A percentile compares a stretch with the other conserved stretches of the same genome.
phyloP scores from a whole-genome alignment of 2,329 filamentous ascomycete genomes.

The Neopestalotiopsis sp. region DNA sequence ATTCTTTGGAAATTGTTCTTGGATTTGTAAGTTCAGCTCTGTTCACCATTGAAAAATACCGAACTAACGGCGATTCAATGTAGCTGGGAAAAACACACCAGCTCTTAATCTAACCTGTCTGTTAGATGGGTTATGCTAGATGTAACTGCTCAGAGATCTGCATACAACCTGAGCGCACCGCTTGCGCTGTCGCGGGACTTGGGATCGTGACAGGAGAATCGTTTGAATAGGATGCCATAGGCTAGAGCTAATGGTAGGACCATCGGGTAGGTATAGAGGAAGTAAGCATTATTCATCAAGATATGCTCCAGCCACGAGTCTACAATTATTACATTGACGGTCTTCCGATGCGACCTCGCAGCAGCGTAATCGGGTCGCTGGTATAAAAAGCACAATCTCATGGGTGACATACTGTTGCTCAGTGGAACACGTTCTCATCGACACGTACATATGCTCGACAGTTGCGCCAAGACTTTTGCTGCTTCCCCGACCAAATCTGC shows the following conservation, averaged over 20 bases:
- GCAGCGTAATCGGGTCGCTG: no score
- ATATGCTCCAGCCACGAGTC: no score
- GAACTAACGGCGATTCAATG: not conserved
- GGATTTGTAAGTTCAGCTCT: conserved; percentile 46
- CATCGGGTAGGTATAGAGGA: no score
- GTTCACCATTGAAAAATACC: not conserved
- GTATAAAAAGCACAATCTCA: no score
- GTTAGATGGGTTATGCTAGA: conserved; percentile 32
- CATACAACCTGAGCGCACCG: not conserved
- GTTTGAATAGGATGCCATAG: not conserved
- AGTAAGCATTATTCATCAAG: no score
- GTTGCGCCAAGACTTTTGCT: no score
- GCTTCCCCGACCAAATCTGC: not conserved
- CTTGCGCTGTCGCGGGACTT: not conserved
- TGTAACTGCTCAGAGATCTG: not conserved
- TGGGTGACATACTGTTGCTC: no score
- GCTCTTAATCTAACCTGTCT: conserved; percentile 48
- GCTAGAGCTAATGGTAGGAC: no score
- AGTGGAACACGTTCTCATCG: no score
- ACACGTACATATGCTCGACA: no score
- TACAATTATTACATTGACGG: no score
- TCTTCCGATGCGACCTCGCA: no score
- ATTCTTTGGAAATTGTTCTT: conserved; percentile 56
- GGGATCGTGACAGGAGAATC: not conserved
- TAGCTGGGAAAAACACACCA: conserved; percentile 16